Evolutionary conservation across 768 basidiomycete genomes (phyloP), one percentile per base, ranked within the genome.

Genomic region (Pleurotus cornucopiae): DNA sequence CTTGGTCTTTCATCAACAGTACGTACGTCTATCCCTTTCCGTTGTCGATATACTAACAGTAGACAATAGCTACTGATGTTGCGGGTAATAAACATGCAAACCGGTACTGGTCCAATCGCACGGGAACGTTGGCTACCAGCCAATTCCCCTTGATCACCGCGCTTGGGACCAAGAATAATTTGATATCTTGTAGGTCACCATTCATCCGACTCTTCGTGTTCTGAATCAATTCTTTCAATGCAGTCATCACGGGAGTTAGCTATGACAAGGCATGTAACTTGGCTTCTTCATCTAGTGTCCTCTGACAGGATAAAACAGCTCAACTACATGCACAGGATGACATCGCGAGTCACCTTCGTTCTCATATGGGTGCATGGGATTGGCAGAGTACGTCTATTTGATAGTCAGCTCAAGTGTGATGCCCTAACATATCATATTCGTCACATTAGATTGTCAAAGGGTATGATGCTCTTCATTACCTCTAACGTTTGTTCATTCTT

Each of bases 101-200:
- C 39, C 30, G 13, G n/a, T 59, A 57, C 44, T 56, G 48, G 58
- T 52, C 56, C n/a, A 57, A 68, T 37, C 63, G 72, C 21, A 62
- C 69, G 6, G 71, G 64, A 2, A 59, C 63, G 9, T 63, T 75
- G 14, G 72, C 68, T 0, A 53, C 64, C 6, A 65, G 58, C 47
- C 75, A 80, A 57, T 67, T 75, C 13, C 73, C 76, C 1, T 62
- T 80, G 37, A 67, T 80, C 46, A 70, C 74, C 16, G 77, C 71
- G 2, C 67, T 81, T 13, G 76, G 74, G 4, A 74, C 73, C 12
- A 79, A 79, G 70, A 79, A 80, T 65, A 80, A 53, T 25, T n/a
- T 79, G 56, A 57, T 76, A 21, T 64, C 79, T 30, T 61, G 70
- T 55, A 46, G 6, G 54, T 7, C 23, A 7, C 20, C 6, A n/a